phyloP scores from a whole-genome alignment of 139 green algal genomes.

The Tetraselmis chui region DNA sequence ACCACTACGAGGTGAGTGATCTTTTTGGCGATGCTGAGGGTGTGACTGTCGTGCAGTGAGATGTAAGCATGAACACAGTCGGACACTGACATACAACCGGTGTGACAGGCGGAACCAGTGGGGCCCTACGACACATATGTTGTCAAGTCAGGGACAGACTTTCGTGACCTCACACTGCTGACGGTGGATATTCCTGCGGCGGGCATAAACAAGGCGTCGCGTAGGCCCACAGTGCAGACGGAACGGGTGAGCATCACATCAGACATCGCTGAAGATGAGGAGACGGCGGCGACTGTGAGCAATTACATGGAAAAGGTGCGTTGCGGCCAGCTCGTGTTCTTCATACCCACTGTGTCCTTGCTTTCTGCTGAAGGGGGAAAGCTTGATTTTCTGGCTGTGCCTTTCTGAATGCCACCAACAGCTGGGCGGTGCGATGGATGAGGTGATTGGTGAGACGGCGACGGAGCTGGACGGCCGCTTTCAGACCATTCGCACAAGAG shows the following conservation, averaged over 20 bases:
- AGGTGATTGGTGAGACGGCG: not conserved
- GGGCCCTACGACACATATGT: conserved; percentile 52
- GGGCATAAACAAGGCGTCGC: not conserved
- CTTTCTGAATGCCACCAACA: too few species aligned
- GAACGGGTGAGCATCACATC: not conserved
- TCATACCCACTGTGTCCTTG: too few species aligned
- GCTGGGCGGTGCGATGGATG: not conserved
- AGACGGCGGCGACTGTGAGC: not conserved
- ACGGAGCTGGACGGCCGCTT: not conserved
- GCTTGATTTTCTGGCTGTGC: too few species aligned
- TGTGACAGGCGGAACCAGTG: not conserved
- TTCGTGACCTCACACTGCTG: conserved; percentile 30
- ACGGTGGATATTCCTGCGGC: not conserved
- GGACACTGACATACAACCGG: too few species aligned
- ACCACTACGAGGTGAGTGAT: conserved; percentile 56
- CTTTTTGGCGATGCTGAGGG: too few species aligned
- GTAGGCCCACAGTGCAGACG: not conserved
- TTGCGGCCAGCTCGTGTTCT: too few species aligned
- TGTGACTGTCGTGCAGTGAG: too few species aligned
- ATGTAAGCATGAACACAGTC: too few species aligned
- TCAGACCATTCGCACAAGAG: not conserved
- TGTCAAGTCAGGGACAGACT: conserved; percentile 64
- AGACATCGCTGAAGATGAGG: not conserved
- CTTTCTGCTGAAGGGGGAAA: not conserved
- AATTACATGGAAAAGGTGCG: not conserved